Percentiles rank a stretch among this genome's conserved stretches.
phyloP scores from a whole-genome alignment of 75 land plant species.

The Ceratopteris richardii region DNA sequence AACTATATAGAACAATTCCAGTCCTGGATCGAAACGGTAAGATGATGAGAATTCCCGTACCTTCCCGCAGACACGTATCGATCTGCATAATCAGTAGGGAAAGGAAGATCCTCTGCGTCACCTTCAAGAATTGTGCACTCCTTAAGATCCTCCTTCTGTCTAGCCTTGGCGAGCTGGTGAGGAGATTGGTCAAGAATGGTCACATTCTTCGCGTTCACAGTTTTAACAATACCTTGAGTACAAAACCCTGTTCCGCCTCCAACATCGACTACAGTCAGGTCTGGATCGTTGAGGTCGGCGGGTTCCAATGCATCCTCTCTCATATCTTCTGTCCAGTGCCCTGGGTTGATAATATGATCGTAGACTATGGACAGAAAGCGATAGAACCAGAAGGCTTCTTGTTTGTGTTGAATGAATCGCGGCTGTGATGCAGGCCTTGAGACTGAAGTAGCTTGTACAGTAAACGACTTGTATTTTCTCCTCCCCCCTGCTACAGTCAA shows the following conservation, averaged over 20 bases:
- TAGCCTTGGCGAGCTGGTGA: slow-evolving; percentile 95
- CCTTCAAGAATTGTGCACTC: slow-evolving; percentile 90
- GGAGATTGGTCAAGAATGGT: slow-evolving; percentile 98
- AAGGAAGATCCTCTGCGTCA: slow-evolving; percentile 93
- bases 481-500: too few species aligned
- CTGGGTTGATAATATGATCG: slow-evolving; percentile 95
- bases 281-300: slow-evolving; percentile 56
- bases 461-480: too few species aligned
- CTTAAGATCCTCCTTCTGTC: slow-evolving; percentile 74
- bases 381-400: slow-evolving; percentile 98
- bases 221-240: slow-evolving; percentile 83
- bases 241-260: slow-evolving; percentile 98
- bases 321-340: slow-evolving; percentile 99
- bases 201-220: slow-evolving; percentile 91
- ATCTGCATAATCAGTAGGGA: slow-evolving; percentile 85
- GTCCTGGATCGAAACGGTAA: too few species aligned
- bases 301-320: slow-evolving; percentile 97
- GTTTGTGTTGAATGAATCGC: slow-evolving; percentile 95
- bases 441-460: slow-evolving; percentile 18
- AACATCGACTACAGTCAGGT: slow-evolving; percentile 81
- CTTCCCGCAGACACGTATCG: slow-evolving; percentile 98
- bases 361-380: slow-evolving; percentile 86
- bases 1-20: too few species aligned
- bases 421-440: slow-evolving; percentile 79
- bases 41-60: slow-evolving; percentile 32